Percentiles rank a stretch among this genome's conserved stretches.
Evolutionary conservation across 2,329 filamentous ascomycete species (phyloP).

Genomic region (Arthrobotrys conoides): DNA sequence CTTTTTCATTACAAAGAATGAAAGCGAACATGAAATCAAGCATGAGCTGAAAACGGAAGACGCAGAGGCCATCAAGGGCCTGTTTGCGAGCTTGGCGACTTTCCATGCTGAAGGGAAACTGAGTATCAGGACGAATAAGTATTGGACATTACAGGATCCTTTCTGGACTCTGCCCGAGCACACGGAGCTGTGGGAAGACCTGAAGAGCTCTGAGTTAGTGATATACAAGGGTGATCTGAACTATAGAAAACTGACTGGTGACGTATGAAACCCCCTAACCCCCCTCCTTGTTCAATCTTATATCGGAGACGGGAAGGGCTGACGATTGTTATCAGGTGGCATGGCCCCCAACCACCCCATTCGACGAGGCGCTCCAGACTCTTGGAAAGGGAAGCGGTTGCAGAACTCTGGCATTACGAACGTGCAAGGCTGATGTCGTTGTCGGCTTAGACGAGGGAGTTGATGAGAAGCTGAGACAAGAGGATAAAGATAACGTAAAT

Average conservation of each 20-base stretch:
- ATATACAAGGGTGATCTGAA: slow-evolving; percentile 98
- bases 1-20: slow-evolving; percentile 84
- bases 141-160: slow-evolving; percentile 90
- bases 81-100: slow-evolving; percentile 85
- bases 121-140: slow-evolving; percentile 83
- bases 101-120: slow-evolving; percentile 88
- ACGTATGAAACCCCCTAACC: slow-evolving; percentile 73
- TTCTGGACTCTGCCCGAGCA: slow-evolving; percentile 89
- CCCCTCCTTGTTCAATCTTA: too few species aligned
- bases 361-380: slow-evolving; percentile 85
- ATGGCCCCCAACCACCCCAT: slow-evolving; percentile 91
- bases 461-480: slow-evolving; percentile 82
- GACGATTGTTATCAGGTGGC: slow-evolving; percentile 70
- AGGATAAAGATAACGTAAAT: slow-evolving; percentile 69
- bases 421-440: slow-evolving; percentile 96
- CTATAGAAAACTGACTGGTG: slow-evolving; percentile 90
- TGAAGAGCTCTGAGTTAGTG: slow-evolving; percentile 86
- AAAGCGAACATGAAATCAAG: slow-evolving; percentile 72
- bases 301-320: neutral
- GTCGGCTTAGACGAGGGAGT: slow-evolving; percentile 85
- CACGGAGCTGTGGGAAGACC: slow-evolving; percentile 78
- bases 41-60: slow-evolving; percentile 78
- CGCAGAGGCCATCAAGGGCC: slow-evolving; percentile 76
- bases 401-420: slow-evolving; percentile 87
- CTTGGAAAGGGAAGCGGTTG: slow-evolving; percentile 85